Conservation (phyloP, 371 early-diverging fungal genomes). For the Sanchytrium tribonematis region DNA sequence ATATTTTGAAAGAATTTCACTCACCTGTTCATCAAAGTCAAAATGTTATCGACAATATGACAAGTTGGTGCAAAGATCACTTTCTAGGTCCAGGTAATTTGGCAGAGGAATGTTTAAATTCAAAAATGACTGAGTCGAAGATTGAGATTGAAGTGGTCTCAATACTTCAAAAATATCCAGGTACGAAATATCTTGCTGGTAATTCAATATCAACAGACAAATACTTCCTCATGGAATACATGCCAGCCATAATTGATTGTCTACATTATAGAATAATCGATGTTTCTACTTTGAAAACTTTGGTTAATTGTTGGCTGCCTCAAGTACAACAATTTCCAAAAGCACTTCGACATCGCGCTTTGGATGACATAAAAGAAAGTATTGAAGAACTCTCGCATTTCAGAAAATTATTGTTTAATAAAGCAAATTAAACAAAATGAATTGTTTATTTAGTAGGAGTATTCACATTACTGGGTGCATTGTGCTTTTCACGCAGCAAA, state of each 20-base stretch:
- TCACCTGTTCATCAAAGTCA: neutral
- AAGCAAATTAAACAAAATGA: constrained; percentile 1
- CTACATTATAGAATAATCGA: neutral
- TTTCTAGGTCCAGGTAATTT: neutral
- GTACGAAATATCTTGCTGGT: neutral
- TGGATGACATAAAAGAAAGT: constrained; percentile 69
- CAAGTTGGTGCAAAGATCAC: neutral
- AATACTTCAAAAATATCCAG: neutral
- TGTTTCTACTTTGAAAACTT: neutral
- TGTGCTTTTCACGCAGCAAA: neutral
- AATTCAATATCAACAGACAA: neutral
- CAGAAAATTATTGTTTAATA: constrained; percentile 12
- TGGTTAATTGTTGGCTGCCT: neutral
- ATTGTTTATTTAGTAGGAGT: too few species aligned
- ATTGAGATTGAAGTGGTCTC: neutral
- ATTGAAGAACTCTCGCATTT: constrained; percentile 59
- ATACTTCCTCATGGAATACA: neutral
- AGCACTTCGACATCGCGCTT: constrained; percentile 20
- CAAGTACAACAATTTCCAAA: neutral
- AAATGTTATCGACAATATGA: neutral
- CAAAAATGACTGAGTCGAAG: neutral
- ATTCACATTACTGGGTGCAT: too few species aligned
- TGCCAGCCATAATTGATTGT: neutral
- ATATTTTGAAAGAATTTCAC: neutral
- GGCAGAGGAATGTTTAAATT: neutral